Conservation (phyloP, 164 flowering plant species). For the Taxillus chinensis region DNA sequence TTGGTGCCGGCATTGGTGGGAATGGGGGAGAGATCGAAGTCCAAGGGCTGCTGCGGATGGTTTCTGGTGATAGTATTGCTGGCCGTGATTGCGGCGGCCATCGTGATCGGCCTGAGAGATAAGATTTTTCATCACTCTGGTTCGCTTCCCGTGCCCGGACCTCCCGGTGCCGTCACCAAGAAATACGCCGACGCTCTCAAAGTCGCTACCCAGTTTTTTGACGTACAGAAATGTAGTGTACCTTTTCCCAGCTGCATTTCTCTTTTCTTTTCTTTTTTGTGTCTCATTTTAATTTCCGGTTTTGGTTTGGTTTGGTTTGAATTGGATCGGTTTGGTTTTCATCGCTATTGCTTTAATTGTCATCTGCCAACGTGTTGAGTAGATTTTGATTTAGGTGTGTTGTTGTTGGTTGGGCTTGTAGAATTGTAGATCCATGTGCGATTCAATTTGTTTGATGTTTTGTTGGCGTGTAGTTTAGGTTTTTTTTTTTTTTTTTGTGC, state of each 20-base stretch:
- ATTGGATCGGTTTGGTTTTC: too few relatives aligned
- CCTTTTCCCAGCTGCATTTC: too few relatives aligned
- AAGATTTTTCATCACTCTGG: constrained; percentile 13
- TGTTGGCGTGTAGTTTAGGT: too few relatives aligned
- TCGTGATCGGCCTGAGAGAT: constrained; percentile 30
- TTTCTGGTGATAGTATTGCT: constrained; percentile 31
- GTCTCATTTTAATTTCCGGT: not conserved
- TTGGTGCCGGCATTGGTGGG: not conserved
- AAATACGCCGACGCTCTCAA: constrained; percentile 68
- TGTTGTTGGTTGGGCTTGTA: too few relatives aligned
- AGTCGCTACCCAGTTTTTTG: constrained; percentile 72
- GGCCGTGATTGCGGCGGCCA: constrained; percentile 37
- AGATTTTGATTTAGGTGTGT: too few relatives aligned
- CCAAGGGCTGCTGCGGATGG: constrained; percentile 55
- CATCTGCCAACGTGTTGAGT: too few relatives aligned
- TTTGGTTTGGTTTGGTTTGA: too few relatives aligned
- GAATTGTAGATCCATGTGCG: too few relatives aligned
- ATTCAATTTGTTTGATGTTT: too few relatives aligned
- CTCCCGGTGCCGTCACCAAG: constrained; percentile 62
- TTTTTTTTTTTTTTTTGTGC: too few relatives aligned
- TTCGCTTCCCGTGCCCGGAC: constrained; percentile 69
- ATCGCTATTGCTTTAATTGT: too few relatives aligned
- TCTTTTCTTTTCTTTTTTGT: too few relatives aligned
- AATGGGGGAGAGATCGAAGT: constrained; percentile 44
- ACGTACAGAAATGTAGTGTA: constrained; percentile 94